These are phyloP conservation scores for Aspergillus unguis DNA, from an alignment of 2,329 filamentous ascomycete genomes.

Conservation along the genomic window DNA sequence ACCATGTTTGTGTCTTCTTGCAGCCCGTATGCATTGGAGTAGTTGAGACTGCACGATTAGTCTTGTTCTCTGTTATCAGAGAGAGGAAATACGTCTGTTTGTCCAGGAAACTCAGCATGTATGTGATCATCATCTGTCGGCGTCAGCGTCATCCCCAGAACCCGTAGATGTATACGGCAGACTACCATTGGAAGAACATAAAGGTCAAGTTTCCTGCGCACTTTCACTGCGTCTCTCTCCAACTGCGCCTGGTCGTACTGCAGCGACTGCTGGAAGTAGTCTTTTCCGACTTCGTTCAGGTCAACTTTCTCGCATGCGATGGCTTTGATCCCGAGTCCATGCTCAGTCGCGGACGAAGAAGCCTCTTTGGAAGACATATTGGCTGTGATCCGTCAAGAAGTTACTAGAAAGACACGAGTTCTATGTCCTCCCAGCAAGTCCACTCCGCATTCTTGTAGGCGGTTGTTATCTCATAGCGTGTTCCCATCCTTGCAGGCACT, in stretches of 20 bases:
- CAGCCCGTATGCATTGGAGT: slow-evolving; percentile 35
- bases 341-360: too few relatives aligned
- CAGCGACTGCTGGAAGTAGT: background rate
- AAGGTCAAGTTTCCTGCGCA: slow-evolving; percentile 2
- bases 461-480: too few relatives aligned
- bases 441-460: too few relatives aligned
- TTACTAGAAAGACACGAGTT: too few relatives aligned
- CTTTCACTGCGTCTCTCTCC: slow-evolving; percentile 1
- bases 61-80: background rate
- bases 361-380: too few relatives aligned
- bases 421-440: too few relatives aligned
- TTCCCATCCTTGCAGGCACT: too few relatives aligned
- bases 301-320: background rate
- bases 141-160: background rate
- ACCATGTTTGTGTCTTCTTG: slow-evolving; percentile 36
- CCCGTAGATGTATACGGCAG: too few relatives aligned
- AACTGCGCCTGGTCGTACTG: background rate
- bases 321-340: too few relatives aligned
- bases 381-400: too few relatives aligned
- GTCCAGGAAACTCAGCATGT: slow-evolving; percentile 5
- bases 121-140: slow-evolving; percentile 2
- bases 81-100: background rate
- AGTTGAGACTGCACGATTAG: background rate
- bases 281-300: background rate
- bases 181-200: slow-evolving; percentile 3